A percentile compares a stretch with the other conserved stretches of the same genome.
phyloP scores from a whole-genome alignment of 768 basidiomycete genomes.

The Dendrothele bispora region DNA sequence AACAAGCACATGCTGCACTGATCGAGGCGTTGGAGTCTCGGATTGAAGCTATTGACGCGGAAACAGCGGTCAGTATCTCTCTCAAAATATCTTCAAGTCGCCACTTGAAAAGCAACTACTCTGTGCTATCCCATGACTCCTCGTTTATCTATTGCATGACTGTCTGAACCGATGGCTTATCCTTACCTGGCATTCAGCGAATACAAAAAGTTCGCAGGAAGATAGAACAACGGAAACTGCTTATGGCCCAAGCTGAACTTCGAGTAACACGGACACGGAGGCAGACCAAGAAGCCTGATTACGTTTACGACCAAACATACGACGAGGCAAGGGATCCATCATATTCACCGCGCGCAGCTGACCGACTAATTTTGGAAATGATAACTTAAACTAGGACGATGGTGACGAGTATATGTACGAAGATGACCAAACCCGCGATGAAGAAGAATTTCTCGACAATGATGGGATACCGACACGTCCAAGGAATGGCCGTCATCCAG shows the following conservation, averaged over 20 bases:
- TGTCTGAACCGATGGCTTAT: conserved; percentile 1
- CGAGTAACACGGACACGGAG: conserved; percentile 79
- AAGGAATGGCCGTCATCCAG: conserved; percentile 32
- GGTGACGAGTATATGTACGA: conserved; percentile 66
- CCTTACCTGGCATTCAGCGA: conserved; percentile 47
- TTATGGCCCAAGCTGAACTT: conserved; percentile 74
- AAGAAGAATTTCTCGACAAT: conserved; percentile 49
- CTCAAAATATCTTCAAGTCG: not conserved
- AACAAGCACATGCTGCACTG: conserved; percentile 60
- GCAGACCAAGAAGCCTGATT: conserved; percentile 73
- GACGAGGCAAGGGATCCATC: conserved; percentile 56
- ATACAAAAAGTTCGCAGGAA: conserved; percentile 69
- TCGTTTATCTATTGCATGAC: no score
- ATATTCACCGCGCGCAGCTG: conserved; percentile 17
- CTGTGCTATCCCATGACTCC: no score
- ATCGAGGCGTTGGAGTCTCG: conserved; percentile 64
- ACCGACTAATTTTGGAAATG: conserved; percentile 30
- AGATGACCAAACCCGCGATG: conserved; percentile 67
- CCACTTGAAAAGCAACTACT: no score
- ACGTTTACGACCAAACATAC: conserved; percentile 71
- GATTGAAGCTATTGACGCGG: conserved; percentile 64
- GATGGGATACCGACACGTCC: conserved; percentile 39
- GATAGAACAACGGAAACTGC: conserved; percentile 62
- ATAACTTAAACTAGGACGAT: no score
- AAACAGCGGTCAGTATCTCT: conserved; percentile 60